These are phyloP conservation scores for Danielia oregonensis DNA, from an alignment of 805 yeast genomes.

Conservation along the genomic window DNA sequence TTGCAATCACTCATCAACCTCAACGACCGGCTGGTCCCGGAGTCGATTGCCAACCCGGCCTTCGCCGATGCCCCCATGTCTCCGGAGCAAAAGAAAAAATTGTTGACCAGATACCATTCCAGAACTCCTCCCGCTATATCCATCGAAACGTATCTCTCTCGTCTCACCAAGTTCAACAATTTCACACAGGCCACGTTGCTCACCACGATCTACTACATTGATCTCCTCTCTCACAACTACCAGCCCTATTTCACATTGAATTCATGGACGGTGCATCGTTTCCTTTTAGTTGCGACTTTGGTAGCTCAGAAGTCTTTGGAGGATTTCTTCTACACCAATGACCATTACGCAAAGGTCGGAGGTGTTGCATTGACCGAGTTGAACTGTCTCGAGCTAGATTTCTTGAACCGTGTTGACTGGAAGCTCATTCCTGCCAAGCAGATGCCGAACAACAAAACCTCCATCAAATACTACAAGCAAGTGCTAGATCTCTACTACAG, in stretches of 20 bases:
- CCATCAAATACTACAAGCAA: constrained; percentile 32
- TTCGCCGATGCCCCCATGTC: constrained; percentile 17
- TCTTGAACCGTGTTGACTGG: constrained; percentile 76
- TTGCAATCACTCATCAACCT: constrained; percentile 66
- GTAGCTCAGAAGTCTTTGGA: constrained; percentile 88
- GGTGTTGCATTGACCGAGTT: constrained; percentile 82
- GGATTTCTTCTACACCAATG: constrained; percentile 90
- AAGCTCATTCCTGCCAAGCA: constrained; percentile 40
- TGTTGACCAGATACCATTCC: constrained; percentile 86
- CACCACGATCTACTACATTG: constrained; percentile 86
- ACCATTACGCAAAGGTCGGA: constrained; percentile 94
- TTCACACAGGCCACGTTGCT: constrained; percentile 80
- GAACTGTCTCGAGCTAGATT: constrained; percentile 85
- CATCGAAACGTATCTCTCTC: constrained; percentile 60
- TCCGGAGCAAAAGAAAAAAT: constrained; percentile 16
- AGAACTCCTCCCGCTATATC: constrained; percentile 89
- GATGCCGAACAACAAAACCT: constrained; percentile 15
- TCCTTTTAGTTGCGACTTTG: constrained; percentile 83
- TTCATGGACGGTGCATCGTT: constrained; percentile 91
- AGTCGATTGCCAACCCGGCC: constrained; percentile 25
- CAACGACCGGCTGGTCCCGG: constrained; percentile 59
- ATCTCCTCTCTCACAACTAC: constrained; percentile 72
- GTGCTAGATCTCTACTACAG: constrained; percentile 37
- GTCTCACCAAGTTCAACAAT: constrained; percentile 73
- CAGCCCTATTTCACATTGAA: constrained; percentile 75